Percentiles rank a stretch among this genome's conserved stretches.
Evolutionary conservation across 1,284 basidiomycete species (phyloP).

Genomic region (Coriolopsis trogii): DNA sequence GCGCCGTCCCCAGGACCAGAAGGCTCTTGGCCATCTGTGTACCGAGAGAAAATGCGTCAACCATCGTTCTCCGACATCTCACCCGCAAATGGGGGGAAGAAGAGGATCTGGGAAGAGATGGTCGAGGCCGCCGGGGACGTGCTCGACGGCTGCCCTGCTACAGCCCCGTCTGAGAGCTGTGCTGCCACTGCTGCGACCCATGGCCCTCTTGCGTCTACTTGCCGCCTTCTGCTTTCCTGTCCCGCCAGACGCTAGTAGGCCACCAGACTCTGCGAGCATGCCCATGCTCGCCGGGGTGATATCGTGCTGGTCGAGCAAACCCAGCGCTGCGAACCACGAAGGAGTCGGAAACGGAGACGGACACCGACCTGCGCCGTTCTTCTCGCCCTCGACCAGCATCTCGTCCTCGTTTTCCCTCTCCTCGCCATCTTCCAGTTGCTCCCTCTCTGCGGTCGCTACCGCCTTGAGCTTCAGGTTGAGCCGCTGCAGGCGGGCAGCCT

Average conservation of each 20-base stretch:
- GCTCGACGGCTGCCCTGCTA: not conserved
- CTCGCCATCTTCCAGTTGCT: conserved; percentile 45
- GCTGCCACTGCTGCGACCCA: no score
- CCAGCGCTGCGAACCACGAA: conserved; percentile 54
- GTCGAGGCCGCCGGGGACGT: conserved; percentile 16
- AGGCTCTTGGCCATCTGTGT: conserved; percentile 34
- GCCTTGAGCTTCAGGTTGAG: conserved; percentile 72
- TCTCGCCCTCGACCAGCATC: conserved; percentile 30
- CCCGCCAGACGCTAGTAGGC: no score
- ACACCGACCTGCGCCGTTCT: conserved; percentile 62
- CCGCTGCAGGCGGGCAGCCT: conserved; percentile 83
- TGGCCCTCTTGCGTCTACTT: no score
- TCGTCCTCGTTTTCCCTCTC: conserved; percentile 42
- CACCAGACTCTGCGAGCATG: conserved; percentile 15
- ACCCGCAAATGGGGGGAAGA: conserved; percentile 3
- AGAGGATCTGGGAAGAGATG: conserved; percentile 27
- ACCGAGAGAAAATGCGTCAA: conserved; percentile 37
- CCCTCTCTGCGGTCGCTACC: conserved; percentile 39
- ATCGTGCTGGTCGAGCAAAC: conserved; percentile 56
- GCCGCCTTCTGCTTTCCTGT: no score
- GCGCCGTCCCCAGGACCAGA: conserved; percentile 29
- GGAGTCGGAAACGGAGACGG: not conserved
- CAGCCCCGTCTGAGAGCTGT: no score
- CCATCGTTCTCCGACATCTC: conserved; percentile 10
- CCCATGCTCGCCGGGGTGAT: conserved; percentile 54